These are phyloP conservation scores for Neoboletus brunneissimus DNA, from an alignment of 768 basidiomycete species.

Conservation along the genomic window DNA sequence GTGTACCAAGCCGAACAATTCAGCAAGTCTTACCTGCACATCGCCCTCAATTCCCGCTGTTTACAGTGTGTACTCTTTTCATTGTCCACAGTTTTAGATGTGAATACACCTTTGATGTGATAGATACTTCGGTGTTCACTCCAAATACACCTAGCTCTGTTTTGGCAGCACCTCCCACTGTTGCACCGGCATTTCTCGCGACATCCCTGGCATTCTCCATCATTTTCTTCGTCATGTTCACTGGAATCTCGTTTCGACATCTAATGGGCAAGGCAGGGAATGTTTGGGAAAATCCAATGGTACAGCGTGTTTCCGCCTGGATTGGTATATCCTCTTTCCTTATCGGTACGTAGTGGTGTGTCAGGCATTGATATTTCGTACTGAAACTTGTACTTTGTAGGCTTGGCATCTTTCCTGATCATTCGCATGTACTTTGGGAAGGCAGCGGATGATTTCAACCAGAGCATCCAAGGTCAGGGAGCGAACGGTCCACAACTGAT, in stretches of 20 bases:
- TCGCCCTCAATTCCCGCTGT: slow-evolving; percentile 49
- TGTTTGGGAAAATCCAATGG: slow-evolving; percentile 51
- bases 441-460: slow-evolving; percentile 75
- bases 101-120: neutral
- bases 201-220: slow-evolving; percentile 54
- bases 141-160: slow-evolving; percentile 51
- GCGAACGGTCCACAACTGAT: slow-evolving; percentile 54
- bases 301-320: slow-evolving; percentile 67
- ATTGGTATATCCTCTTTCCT: slow-evolving; percentile 75
- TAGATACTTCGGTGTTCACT: slow-evolving; percentile 68
- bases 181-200: slow-evolving; percentile 62
- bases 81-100: neutral
- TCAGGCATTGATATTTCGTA: neutral
- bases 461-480: slow-evolving; percentile 52
- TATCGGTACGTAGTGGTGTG: slow-evolving; percentile 45
- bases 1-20: slow-evolving; percentile 53
- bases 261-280: slow-evolving; percentile 54
- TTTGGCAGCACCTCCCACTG: slow-evolving; percentile 57
- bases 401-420: slow-evolving; percentile 66
- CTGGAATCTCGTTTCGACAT: slow-evolving; percentile 62
- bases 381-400: slow-evolving; percentile 33
- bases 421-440: slow-evolving; percentile 82
- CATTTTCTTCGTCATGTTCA: slow-evolving; percentile 65
- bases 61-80: slow-evolving; percentile 49
- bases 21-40: slow-evolving; percentile 54